Evolutionary conservation across 2,329 filamentous ascomycete genomes (phyloP), one percentile per base, ranked within the genome.

Genomic region (Triangularia setosa): DNA sequence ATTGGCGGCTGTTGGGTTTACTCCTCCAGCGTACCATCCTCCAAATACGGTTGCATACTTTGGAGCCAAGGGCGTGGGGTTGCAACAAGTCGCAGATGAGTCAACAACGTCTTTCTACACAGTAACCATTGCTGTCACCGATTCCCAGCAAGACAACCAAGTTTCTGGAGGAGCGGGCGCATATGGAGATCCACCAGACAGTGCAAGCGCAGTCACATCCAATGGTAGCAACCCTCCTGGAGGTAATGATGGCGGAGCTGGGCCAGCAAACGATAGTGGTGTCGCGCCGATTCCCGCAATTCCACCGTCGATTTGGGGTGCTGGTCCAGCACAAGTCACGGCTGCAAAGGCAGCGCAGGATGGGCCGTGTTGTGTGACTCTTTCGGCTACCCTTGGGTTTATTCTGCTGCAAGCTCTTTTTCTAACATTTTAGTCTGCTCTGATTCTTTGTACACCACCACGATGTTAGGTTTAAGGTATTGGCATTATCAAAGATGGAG

Each of bases 51-150:
- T 59, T 48, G 61, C 54, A 53, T 62, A 59, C 56, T 56, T 56
- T 54, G 60, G 48, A 53, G 61, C 57, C 23, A 61, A 61, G 21
- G 53, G 14, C 25, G 61, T 40, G 14, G 63, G 27, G 23, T 33
- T 54, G 12, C 27, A 57, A 25, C 18, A 44, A 27, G 30, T n/a
- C 28, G 52, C 52, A 18, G 56, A 56, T 5, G 25, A 25, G 14
- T n/a, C 64, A 16, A 60, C 58, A 28, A 58, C 58, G 9, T 61
- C 61, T 23, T 66, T 66, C 52, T 35, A 62, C 55, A 66, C 64
- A n/a, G 56, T 64, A 33, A 64, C 62, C 5, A 18, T 64, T 30
- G n/a, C 58, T 24, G 27, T 62, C 23, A 27, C 52, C 23, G 24
- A 21, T n/a, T 28, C n/a, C 9, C 54, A 62, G 12, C 61, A 63